Percentiles rank a stretch among this genome's conserved stretches.
Conservation (phyloP, 2,329 filamentous ascomycete species). For the Tympanopsis confertula region DNA sequence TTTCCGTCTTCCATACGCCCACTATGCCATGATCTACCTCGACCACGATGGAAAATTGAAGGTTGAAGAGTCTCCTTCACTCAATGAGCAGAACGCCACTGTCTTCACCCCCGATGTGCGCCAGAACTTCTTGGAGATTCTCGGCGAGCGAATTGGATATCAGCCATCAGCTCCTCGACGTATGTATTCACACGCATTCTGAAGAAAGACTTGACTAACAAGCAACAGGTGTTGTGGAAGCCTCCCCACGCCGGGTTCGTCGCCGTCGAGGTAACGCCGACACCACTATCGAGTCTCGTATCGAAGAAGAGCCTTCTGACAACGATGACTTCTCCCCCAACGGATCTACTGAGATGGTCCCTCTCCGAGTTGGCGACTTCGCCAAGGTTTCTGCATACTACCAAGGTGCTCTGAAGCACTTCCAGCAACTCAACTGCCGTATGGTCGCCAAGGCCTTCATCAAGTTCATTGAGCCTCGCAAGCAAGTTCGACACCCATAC, state of each 20-base stretch:
- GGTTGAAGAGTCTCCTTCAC: slow-evolving; percentile 17
- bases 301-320: too few relatives aligned
- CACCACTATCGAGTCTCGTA: too few relatives aligned
- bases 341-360: slow-evolving; percentile 18
- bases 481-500: slow-evolving; percentile 33
- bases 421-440: slow-evolving; percentile 31
- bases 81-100: slow-evolving; percentile 14
- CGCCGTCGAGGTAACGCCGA: background rate
- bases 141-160: slow-evolving; percentile 15
- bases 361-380: slow-evolving; percentile 19
- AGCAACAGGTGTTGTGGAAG: background rate
- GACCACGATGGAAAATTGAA: slow-evolving; percentile 18
- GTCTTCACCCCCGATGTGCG: slow-evolving; percentile 19
- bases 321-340: too few relatives aligned
- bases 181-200: slow-evolving; percentile 2
- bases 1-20: slow-evolving; percentile 14
- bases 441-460: slow-evolving; percentile 30
- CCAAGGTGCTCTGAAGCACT: slow-evolving; percentile 22
- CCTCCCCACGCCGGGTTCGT: background rate
- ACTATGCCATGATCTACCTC: slow-evolving; percentile 21
- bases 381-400: slow-evolving; percentile 24
- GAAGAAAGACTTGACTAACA: too few relatives aligned
- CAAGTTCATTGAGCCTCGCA: slow-evolving; percentile 30
- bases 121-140: slow-evolving; percentile 19
- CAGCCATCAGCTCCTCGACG: slow-evolving; percentile 11